Percentiles rank a stretch among this genome's conserved stretches.
Evolutionary conservation across 179 eudicot genomes (phyloP).

Genomic region (Gypsophila paniculata): DNA sequence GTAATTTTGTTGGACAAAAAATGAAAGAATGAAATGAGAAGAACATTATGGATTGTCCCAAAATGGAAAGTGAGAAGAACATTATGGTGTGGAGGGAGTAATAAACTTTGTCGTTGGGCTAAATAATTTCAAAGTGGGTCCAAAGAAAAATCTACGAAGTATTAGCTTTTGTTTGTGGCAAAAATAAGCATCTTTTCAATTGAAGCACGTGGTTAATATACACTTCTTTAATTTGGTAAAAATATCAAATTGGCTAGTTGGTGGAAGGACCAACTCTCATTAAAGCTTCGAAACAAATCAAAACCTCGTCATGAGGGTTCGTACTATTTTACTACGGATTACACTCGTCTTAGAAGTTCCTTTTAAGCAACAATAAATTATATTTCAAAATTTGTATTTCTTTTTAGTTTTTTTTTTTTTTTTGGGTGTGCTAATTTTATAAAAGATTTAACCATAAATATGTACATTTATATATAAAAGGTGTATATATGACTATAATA

Average conservation of each 20-base stretch:
- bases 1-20: no score
- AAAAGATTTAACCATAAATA: no score
- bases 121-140: not conserved
- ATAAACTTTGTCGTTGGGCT: not conserved
- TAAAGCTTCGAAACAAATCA: conserved; percentile 13
- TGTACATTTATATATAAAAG: no score
- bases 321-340: not conserved
- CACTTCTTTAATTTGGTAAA: not conserved
- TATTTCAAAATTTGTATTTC: no score
- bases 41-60: no score
- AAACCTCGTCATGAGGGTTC: conserved; percentile 17
- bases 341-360: not conserved
- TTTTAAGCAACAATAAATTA: not conserved
- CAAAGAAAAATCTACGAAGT: not conserved
- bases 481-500: no score
- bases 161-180: not conserved
- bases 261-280: conserved; percentile 20
- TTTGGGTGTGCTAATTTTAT: no score
- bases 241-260: conserved; percentile 9
- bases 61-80: no score
- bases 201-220: conserved; percentile 15
- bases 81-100: no score
- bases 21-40: no score
- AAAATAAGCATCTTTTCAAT: conserved; percentile 11
- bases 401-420: no score